Base-by-base conservation (phyloP, 495 filamentous ascomycete species). In the Clavariopsis aquatica region DNA sequence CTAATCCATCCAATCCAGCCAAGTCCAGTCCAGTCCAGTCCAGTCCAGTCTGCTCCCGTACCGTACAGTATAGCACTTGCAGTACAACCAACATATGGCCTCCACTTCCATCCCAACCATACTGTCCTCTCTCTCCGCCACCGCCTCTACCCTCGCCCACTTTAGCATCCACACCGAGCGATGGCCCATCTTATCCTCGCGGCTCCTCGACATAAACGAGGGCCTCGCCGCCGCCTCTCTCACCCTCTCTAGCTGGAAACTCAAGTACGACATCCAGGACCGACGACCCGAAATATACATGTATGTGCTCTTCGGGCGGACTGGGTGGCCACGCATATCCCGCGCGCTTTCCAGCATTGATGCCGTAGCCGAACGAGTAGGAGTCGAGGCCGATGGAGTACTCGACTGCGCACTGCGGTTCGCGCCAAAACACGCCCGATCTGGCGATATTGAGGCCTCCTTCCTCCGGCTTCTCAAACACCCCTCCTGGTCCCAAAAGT, bases 191-290 rank as follows among this genome's bases (percentile, higher is more conserved):
- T 23, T 66, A 19, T 66, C 63, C 8, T 29, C 60, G 28, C 57
- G 57, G n/a, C 52, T 66, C 29, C 55, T 56, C 57, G 63, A 66
- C 31, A 9, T 61, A 9, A 49, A 38, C 38, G 63, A 66, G 49
- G 36, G 57, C 17, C 49, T 66, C 3, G 29, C 52, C 38, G 63
- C 57, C 17, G 47, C 29, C 1, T 45, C 59, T 19, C 56, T 66
- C 9, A 38, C 63, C 12, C 56, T 66, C 7, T 34, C 60, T 6
- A 47, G 19, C 20, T 66, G 63, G 63, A 47, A 52, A 23, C 29
- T 47, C 22, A 66, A 66, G 22, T 66, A 31, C 51, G 63, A 66
- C 47, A 28, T 66, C n/a, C 63, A 55, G 19, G 49, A 60, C 12
- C 56, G 57, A n/a, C 56, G 63, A 23, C 49, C 56, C 15, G 17